A percentile compares a stretch with the other conserved stretches of the same genome.
phyloP scores from a whole-genome alignment of 208 protist genomes.

The Acanthamoeba healyi region DNA sequence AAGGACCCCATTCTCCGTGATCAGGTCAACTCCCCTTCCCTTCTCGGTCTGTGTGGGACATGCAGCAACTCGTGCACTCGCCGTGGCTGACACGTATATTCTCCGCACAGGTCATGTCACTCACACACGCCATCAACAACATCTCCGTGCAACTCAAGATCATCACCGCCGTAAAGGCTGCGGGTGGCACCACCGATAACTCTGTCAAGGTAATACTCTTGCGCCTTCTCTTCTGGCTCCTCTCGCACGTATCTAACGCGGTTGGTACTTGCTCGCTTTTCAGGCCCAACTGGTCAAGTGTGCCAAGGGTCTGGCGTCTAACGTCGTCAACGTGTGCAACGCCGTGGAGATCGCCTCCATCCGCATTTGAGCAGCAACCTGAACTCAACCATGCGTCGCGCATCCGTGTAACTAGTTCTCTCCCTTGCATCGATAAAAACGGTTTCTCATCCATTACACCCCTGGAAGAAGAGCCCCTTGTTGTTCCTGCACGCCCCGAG shows the following conservation, averaged over 20 bases:
- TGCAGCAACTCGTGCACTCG: too few species aligned
- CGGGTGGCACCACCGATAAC: conserved; percentile 26
- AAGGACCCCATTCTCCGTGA: conserved; percentile 62
- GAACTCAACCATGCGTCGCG: too few species aligned
- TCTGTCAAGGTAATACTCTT: conserved; percentile 1
- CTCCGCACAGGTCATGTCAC: not conserved
- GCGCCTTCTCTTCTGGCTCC: not conserved
- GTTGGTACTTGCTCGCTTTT: not conserved
- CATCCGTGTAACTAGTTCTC: too few species aligned
- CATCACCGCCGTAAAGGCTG: conserved; percentile 60
- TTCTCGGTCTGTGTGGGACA: too few species aligned
- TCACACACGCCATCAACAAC: conserved; percentile 50
- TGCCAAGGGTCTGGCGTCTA: conserved; percentile 40
- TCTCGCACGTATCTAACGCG: not conserved
- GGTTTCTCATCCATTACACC: too few species aligned
- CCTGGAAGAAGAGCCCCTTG: too few species aligned
- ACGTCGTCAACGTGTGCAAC: conserved; percentile 58
- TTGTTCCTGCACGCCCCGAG: too few species aligned
- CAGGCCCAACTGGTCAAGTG: conserved; percentile 66
- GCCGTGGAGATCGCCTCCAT: conserved; percentile 65
- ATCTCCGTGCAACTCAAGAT: conserved; percentile 62
- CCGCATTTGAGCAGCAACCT: conserved; percentile 26
- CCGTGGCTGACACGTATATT: too few species aligned
- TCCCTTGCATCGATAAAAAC: too few species aligned
- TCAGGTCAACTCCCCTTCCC: too few species aligned